Percentiles rank a stretch among this genome's conserved stretches.
Conservation (phyloP, 345 rosid genomes). For the Draba incana region DNA sequence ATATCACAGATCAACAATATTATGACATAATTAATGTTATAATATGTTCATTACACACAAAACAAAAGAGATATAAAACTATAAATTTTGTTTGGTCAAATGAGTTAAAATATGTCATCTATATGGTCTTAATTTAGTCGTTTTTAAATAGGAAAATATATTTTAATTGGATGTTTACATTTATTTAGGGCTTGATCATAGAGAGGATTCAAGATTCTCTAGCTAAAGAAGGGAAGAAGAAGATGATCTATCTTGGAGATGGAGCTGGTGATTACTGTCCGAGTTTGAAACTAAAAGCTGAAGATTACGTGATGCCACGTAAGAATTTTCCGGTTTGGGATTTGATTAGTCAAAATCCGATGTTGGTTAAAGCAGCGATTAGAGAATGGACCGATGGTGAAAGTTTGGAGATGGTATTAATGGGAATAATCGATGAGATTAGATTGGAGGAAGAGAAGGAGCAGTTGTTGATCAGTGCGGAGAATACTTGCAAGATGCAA, state of each 20-base stretch:
- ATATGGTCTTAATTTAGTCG: conserved; percentile 18
- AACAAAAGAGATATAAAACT: no score
- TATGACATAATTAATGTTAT: no score
- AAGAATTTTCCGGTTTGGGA: conserved; percentile 86
- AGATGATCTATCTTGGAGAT: conserved; percentile 76
- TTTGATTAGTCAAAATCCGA: conserved; percentile 58
- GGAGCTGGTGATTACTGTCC: conserved; percentile 91
- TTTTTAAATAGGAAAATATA: neutral
- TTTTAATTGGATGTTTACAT: neutral
- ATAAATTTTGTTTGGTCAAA: neutral
- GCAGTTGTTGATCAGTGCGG: conserved; percentile 17
- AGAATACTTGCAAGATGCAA: conserved; percentile 37
- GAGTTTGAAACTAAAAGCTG: conserved; percentile 57
- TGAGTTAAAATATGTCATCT: conserved; percentile 1
- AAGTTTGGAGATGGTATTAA: conserved; percentile 52
- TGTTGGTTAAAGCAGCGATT: conserved; percentile 60
- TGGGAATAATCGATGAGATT: conserved; percentile 45
- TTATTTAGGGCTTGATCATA: conserved; percentile 56
- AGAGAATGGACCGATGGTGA: conserved; percentile 79
- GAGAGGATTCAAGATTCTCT: conserved; percentile 70
- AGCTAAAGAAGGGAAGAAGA: conserved; percentile 53
- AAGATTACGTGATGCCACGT: conserved; percentile 80
- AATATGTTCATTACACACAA: no score
- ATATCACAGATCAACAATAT: no score
- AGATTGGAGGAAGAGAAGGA: conserved; percentile 36